Evolutionary conservation across 352 stramenopile genomes (phyloP), one percentile per base, ranked within the genome.

Genomic region (Globisporangium lucens): DNA sequence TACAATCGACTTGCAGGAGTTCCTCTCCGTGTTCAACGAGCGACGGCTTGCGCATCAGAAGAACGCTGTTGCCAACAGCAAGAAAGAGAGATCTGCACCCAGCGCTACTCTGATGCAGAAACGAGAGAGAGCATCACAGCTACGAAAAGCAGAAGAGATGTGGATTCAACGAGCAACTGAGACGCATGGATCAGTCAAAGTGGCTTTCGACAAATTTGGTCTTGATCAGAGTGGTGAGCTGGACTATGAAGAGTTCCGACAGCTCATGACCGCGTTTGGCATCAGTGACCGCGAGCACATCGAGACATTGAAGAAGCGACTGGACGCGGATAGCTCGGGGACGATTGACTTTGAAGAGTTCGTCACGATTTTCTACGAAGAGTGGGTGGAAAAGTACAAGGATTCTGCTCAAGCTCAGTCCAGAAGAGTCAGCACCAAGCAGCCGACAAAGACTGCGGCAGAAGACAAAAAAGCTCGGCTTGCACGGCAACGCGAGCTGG

Each of bases 301-400:
- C 30, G 62, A 72, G 3, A 60, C 69, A 9, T 63, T 90, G n/a
- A 77, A 84, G 33, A 75, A 77, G 30, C 75, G 74, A 0, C 51
- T 90, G 4, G 82, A 90, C 55, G 55, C 70, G 0, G 80, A 90
- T 41, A 41, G 58, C 7, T 86, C 79, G 2, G 82, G 75, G 0
- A 66, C 67, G 8, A 79, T 93, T 30, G 76, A 85, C 36, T 93
- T 81, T 33, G 81, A 90, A 30, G 83, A 91, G 47, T 93, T 93
- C 65, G 60, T 66, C 2, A 82, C 73, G 2, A 71, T 88, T n/a
- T 93, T 91, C 63, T 73, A 87, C 41, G 79, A 88, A 49, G 51
- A 49, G 10, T 56, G 67, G 3, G 65, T 74, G 4, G 56, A 67
- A 17, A 46, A 55, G 22, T 36, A 43, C 15, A 55, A 47, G 3